phyloP scores from a whole-genome alignment of 768 basidiomycete genomes.

The Agaricus blazei region DNA sequence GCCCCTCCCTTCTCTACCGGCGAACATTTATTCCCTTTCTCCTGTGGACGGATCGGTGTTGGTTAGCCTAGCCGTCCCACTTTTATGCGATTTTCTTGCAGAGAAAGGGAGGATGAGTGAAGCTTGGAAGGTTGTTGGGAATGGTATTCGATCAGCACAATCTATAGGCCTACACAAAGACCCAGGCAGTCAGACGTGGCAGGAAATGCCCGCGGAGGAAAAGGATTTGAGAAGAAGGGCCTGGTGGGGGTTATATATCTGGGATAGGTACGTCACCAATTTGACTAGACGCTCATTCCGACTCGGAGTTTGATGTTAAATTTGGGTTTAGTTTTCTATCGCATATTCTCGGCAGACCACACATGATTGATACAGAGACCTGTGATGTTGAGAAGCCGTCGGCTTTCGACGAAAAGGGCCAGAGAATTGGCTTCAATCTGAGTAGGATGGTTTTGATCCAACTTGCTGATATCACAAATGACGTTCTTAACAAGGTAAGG shows the following conservation, averaged over 20 bases:
- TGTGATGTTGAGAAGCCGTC: conserved; percentile 33
- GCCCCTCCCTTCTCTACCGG: conserved; percentile 24
- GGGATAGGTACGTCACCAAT: conserved; percentile 33
- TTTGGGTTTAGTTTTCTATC: conserved; percentile 31
- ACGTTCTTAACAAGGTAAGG: conserved; percentile 36
- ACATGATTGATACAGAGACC: conserved; percentile 30
- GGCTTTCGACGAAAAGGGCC: conserved; percentile 24
- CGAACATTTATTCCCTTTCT: conserved; percentile 20
- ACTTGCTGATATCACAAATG: conserved; percentile 33
- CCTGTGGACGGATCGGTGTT: conserved; percentile 42
- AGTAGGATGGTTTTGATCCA: conserved; percentile 33
- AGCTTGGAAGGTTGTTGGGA: conserved; percentile 42
- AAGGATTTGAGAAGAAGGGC: conserved; percentile 32
- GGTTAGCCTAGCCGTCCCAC: conserved; percentile 39
- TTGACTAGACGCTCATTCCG: background rate
- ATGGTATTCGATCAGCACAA: conserved; percentile 32
- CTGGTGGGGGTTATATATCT: conserved; percentile 39
- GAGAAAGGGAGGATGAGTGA: conserved; percentile 45
- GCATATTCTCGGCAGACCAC: conserved; percentile 39
- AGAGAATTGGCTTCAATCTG: conserved; percentile 28
- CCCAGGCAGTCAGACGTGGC: conserved; percentile 35
- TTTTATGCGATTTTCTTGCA: conserved; percentile 40
- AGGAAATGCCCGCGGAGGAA: conserved; percentile 40
- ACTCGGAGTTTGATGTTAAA: conserved; percentile 6
- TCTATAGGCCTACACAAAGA: conserved; percentile 41